Conservation (phyloP, 495 filamentous ascomycete species). For the Lasiosphaeria ovina region DNA sequence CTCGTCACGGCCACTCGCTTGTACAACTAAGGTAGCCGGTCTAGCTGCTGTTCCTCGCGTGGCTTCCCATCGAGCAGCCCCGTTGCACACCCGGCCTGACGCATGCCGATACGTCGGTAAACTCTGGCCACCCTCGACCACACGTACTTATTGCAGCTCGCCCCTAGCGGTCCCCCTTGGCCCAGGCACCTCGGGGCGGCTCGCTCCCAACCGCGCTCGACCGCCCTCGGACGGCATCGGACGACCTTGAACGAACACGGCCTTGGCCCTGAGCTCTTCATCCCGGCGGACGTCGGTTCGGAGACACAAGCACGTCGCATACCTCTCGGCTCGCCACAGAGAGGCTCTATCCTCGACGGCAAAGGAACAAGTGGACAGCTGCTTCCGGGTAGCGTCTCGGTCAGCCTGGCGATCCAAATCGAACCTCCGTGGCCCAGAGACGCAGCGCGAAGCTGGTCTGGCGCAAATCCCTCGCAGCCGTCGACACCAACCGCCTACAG, state of each 20-base stretch:
- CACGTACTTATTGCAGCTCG: slow-evolving; percentile 24
- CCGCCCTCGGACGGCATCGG: background rate
- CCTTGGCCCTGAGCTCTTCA: slow-evolving; percentile 15
- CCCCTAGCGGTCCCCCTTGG: slow-evolving; percentile 1
- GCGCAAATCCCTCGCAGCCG: slow-evolving; percentile 19
- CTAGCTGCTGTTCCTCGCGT: slow-evolving; percentile 12
- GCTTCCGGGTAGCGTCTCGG: slow-evolving; percentile 8
- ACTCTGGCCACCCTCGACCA: slow-evolving; percentile 12
- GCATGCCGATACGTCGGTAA: slow-evolving; percentile 20
- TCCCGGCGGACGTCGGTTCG: slow-evolving; percentile 10
- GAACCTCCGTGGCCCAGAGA: slow-evolving; percentile 24
- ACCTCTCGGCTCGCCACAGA: slow-evolving; percentile 3
- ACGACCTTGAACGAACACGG: background rate
- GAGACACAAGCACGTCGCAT: slow-evolving; percentile 13
- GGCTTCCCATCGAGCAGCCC: slow-evolving; percentile 13
- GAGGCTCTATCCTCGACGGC: slow-evolving; percentile 7
- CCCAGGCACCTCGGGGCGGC: slow-evolving; percentile 3
- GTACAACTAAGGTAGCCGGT: slow-evolving; percentile 13
- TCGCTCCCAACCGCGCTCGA: background rate
- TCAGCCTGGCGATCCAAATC: slow-evolving; percentile 35
- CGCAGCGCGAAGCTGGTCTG: slow-evolving; percentile 27
- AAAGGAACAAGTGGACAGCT: slow-evolving; percentile 6
- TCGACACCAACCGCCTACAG: slow-evolving; percentile 18
- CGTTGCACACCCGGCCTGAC: slow-evolving; percentile 17
- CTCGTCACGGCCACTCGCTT: slow-evolving; percentile 19